Evolutionary conservation across 1,139 yeast genomes (phyloP), one percentile per base, ranked within the genome.

Genomic region (Protomyces macrosporus): DNA sequence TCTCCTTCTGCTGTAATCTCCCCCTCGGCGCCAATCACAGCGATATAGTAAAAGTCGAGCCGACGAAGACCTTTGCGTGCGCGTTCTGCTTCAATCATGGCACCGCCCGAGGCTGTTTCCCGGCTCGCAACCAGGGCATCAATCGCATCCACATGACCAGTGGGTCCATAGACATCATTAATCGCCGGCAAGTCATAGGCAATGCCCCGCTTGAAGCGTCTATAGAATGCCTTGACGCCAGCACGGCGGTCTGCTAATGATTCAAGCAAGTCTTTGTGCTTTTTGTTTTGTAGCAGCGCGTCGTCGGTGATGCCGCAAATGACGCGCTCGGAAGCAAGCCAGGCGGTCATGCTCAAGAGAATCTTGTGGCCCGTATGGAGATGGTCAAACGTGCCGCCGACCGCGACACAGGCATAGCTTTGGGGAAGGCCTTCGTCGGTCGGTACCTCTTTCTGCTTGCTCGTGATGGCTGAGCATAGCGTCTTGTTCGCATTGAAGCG

Each of bases 351-450:
- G 0, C 96, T 86, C 6, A 95, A 77, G 30, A 95, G 77, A 37
- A 93, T 85, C 73, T 88, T 90, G 75, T 95, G 99, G 0, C 98
- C 99, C 71, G 88, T 96, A 71, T 95, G 99, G 45, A 95, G 73
- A 75, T 95, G 98, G 72, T 95, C 99, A 76, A 95, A 95, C 0
- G 98, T 95, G 0, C 99, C 99, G 0, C 98, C 98, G 0, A 91
- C 85, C 0, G 95, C 95, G 12, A 54, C 55, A 51, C 48, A 42
- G 30, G 6, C 32, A 16, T 14, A 42, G 5, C 30, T 14, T 16
- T 42, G 48, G 30, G 48, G 48, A 10, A 14, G 30, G 9, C 30
- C 4, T 2, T 42, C 30, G 23, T 42, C 48, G 16, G 48, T 5
- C 23, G n/a, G 32, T 4, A 42, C 30, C 5, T 23, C 32, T 36